Evolutionary conservation across 2,329 filamentous ascomycete species (phyloP), one percentile per base, ranked within the genome.

Genomic region (Fusarium begoniae): DNA sequence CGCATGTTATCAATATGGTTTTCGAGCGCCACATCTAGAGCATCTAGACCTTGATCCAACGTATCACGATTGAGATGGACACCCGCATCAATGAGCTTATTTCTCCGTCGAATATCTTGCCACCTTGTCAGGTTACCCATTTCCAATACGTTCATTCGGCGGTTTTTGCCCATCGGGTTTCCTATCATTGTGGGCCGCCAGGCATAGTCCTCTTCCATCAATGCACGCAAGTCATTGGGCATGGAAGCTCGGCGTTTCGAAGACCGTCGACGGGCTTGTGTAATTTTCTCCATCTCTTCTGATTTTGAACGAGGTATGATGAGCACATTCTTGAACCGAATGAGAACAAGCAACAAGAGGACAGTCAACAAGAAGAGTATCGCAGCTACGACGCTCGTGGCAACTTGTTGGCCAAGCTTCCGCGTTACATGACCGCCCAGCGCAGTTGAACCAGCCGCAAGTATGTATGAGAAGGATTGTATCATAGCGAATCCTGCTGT

Each of bases 181-280:
- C 93, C 92, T 78, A 94, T 89, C 72, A 94, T 88, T 35, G 91
- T 86, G 3, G 93, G 90, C 66, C 89, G 89, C 92, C 91, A 94
- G 53, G 91, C 87, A 48, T 87, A 85, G 69, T 89, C 87, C 60
- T 87, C 87, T 17, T 87, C 82, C 71, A 87, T 83, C 38, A 83
- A 75, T 7, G 84, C 83, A 50, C 83, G 78, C 47, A 75, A 77
- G 51, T 83, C 77, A 72, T 80, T 80, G 13, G 83, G 82, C 79
- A 82, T 81, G 8, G 85, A 85, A 8, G 82, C 82, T n/a, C 84
- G 84, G 5, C 85, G 84, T 56, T 84, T 82, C 22, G 84, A 81
- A 61, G 87, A 89, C 61, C 84, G 82, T 38, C 86, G 82, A n/a
- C 88, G 86, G 26, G 84, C 84, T 72, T 85, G 81, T 12, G 85